Conservation (phyloP, 129 eudicot species). For the Tagetes erecta region DNA sequence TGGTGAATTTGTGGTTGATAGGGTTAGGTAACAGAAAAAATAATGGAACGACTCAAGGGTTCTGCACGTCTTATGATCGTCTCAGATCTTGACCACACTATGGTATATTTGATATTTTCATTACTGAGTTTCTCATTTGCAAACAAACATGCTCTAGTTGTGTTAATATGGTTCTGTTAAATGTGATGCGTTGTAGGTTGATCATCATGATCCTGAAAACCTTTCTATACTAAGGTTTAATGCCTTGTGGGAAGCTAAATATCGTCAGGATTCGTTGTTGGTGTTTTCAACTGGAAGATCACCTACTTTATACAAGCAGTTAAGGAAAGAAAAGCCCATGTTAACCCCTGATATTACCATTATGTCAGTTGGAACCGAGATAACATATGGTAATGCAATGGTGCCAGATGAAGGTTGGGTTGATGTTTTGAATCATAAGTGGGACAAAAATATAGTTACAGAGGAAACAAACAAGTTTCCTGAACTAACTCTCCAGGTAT, state of each 20-base stretch:
- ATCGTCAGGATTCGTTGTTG: conserved; percentile 72
- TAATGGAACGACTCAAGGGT: conserved; percentile 61
- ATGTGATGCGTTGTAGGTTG: conserved; percentile 73
- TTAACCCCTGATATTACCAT: conserved; percentile 91
- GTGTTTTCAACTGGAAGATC: conserved; percentile 98
- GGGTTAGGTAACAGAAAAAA: conserved; percentile 30
- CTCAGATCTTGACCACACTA: conserved; percentile 96
- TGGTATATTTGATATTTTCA: conserved; percentile 43
- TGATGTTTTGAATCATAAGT: conserved; percentile 64
- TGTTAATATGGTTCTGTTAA: conserved; percentile 7
- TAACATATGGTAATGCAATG: conserved; percentile 89
- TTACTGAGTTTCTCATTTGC: not conserved
- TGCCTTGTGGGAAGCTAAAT: conserved; percentile 85
- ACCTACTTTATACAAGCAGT: conserved; percentile 74
- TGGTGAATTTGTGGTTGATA: conserved; percentile 27
- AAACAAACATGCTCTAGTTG: not conserved
- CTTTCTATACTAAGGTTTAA: conserved; percentile 79
- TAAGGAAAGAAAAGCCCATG: conserved; percentile 98
- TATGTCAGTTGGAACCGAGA: conserved; percentile 99
- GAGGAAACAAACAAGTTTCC: conserved; percentile 83
- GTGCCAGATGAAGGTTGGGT: conserved; percentile 96
- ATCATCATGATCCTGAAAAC: conserved; percentile 85
- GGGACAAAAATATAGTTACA: conserved; percentile 71
- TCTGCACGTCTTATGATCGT: conserved; percentile 89
- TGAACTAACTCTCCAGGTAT: conserved; percentile 91